A percentile compares a stretch with the other conserved stretches of the same genome.
Evolutionary conservation across 805 yeast species (phyloP).

Genomic region (Nematodospora valgi): DNA sequence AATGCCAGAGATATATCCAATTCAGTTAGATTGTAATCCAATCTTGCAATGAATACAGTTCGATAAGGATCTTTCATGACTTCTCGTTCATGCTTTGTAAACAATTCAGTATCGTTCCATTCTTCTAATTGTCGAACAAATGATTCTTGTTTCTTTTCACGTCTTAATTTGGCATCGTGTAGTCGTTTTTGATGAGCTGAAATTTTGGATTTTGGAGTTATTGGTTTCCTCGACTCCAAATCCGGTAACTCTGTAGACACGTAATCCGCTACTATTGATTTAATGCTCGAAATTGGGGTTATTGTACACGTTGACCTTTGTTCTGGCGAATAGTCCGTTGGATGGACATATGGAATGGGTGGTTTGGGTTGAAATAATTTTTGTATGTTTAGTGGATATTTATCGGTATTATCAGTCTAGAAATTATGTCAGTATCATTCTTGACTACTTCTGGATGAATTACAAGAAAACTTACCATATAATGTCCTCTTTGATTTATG

Average conservation of each 20-base stretch:
- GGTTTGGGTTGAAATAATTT: constrained; percentile 56
- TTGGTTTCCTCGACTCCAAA: not conserved
- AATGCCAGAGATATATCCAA: constrained; percentile 64
- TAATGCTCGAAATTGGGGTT: constrained; percentile 41
- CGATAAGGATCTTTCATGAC: constrained; percentile 58
- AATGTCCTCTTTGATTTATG: not conserved
- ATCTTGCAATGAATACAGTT: constrained; percentile 75
- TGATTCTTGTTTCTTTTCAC: constrained; percentile 11
- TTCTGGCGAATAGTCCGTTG: constrained; percentile 48
- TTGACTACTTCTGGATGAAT: not conserved
- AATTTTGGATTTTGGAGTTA: not conserved
- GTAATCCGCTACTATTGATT: constrained; percentile 23
- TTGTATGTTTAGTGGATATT: constrained; percentile 42
- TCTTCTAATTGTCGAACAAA: constrained; percentile 24
- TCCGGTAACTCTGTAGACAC: constrained; percentile 16
- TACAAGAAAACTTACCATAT: constrained; percentile 2
- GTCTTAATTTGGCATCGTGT: constrained; percentile 8
- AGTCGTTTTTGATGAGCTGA: constrained; percentile 4
- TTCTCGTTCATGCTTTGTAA: constrained; percentile 26
- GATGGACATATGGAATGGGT: constrained; percentile 48
- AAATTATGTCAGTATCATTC: constrained; percentile 3
- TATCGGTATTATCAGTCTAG: constrained; percentile 19
- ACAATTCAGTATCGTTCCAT: constrained; percentile 30
- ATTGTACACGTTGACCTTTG: constrained; percentile 45
- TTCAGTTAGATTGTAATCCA: constrained; percentile 64